These are phyloP conservation scores for Herpetospermum pedunculosum DNA, from an alignment of 306 rosid genomes.

Conservation along the genomic window DNA sequence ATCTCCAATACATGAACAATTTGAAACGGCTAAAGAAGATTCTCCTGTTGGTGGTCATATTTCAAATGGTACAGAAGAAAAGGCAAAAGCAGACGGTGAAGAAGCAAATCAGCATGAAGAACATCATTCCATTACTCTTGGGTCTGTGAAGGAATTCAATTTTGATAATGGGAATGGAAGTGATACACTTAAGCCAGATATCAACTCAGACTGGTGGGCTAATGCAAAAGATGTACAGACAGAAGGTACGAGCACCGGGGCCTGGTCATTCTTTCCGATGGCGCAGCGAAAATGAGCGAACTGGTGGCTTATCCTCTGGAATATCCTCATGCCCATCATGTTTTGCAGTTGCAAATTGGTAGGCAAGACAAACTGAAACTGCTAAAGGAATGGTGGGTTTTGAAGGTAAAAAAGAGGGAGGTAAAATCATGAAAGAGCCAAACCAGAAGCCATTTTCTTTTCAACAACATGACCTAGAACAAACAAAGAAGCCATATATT, in stretches of 20 bases:
- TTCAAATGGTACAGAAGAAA: conserved; percentile 19
- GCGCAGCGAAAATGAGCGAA: conserved; percentile 28
- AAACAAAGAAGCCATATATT: not conserved
- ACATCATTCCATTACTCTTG: conserved; percentile 44
- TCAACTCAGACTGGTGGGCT: conserved; percentile 82
- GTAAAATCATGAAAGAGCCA: not conserved
- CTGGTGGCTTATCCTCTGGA: not conserved
- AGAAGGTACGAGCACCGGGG: conserved; percentile 31
- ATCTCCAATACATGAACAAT: conserved; percentile 7
- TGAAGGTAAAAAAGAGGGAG: not conserved
- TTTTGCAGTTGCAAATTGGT: not conserved
- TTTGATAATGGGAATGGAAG: conserved; percentile 70
- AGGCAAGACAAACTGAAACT: not conserved
- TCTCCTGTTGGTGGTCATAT: conserved; percentile 23
- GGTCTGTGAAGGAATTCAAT: conserved; percentile 72
- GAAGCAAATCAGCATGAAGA: conserved; percentile 30
- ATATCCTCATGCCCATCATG: not conserved
- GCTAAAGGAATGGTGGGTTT: not conserved
- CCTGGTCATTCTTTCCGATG: conserved; percentile 84
- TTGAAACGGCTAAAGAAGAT: not conserved
- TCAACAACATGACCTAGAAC: not conserved
- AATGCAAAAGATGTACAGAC: conserved; percentile 58
- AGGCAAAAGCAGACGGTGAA: conserved; percentile 20
- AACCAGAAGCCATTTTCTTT: not conserved
- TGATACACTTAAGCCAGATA: conserved; percentile 13